Base-by-base conservation (phyloP, 2,329 filamentous ascomycete species). In the Colletotrichum scovillei region DNA sequence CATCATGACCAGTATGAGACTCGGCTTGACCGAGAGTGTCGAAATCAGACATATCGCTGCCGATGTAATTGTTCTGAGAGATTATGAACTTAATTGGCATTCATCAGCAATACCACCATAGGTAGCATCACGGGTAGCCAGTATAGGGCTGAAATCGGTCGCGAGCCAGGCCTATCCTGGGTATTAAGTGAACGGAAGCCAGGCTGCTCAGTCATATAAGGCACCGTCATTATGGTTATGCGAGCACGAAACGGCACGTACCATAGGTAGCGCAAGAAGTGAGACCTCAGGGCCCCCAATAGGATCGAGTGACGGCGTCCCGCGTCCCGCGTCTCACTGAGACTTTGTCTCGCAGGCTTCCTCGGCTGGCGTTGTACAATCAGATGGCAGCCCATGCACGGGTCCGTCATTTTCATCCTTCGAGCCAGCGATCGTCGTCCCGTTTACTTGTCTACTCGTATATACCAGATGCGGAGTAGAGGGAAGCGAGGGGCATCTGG, bases 1-100 rank as follows among this genome's bases (percentile, higher is more conserved):
- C 65, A 14, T 78, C 75, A 28, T 75, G 66, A 24, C 58, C 65
- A n/a, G 71, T 62, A 26, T 67, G 65, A 28, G 67, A 73, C 56
- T 76, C 77, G 22, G 67, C 63, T 30, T 63, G 30, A 35, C 70
- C 57, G 28, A 69, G n/a, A 1, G 69, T 26, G 30, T 69, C 72
- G n/a, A 46, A 58, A 42, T 64, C 63, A 52, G 66, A 30, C 55
- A 71, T 42, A 6, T 26, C n/a, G 46, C 28, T 38, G 22, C 9
- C 12, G 7, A 24, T 6, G 52, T 22, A 19, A 6, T 52, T 16
- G 11, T 46, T 14, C 22, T 28, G 22, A n/a, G 12, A 32, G 4
- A n/a, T 9, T 42, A 5, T 22, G 4, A 5, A 5, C 16, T 35
- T 24, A 32, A 38, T 8, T 16, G 24, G n/a, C 12, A 24, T 16